phyloP scores from a whole-genome alignment of 2,329 filamentous ascomycete species.

The Aureobasidium sp. region DNA sequence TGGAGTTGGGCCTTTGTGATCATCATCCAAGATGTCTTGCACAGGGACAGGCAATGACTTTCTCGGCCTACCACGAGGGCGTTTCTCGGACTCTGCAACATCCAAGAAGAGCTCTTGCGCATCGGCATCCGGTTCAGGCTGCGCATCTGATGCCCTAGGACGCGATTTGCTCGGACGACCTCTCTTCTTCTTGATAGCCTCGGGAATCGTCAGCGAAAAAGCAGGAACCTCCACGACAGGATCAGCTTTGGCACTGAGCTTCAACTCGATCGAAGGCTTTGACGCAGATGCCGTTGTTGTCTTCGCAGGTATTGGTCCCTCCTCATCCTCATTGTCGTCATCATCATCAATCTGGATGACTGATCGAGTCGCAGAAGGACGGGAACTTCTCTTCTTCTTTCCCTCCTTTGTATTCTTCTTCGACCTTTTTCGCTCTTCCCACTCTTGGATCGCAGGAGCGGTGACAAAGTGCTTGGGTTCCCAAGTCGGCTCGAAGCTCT shows the following conservation, averaged over 20 bases:
- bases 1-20: background rate
- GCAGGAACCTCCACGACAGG: background rate
- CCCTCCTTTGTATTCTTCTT: slow-evolving; percentile 7
- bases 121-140: background rate
- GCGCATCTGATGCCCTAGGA: no score
- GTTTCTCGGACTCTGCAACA: background rate
- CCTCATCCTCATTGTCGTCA: background rate
- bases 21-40: background rate
- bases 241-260: background rate
- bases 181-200: background rate
- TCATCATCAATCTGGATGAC: background rate
- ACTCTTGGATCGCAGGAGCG: slow-evolving; percentile 30
- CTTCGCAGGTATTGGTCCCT: background rate
- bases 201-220: background rate
- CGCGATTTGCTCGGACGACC: background rate
- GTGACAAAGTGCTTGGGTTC: slow-evolving; percentile 36
- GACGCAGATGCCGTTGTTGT: background rate
- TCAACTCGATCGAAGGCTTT: background rate
- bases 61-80: background rate
- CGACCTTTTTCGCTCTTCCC: slow-evolving; percentile 27
- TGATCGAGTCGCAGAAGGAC: no score
- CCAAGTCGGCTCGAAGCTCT: slow-evolving; percentile 47
- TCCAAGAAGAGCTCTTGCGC: background rate
- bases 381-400: slow-evolving; percentile 1
- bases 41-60: background rate